Evolutionary conservation across 192 early-diverging fungal species (phyloP), one percentile per base, ranked within the genome.

Genomic region (Coemansia sp.): DNA sequence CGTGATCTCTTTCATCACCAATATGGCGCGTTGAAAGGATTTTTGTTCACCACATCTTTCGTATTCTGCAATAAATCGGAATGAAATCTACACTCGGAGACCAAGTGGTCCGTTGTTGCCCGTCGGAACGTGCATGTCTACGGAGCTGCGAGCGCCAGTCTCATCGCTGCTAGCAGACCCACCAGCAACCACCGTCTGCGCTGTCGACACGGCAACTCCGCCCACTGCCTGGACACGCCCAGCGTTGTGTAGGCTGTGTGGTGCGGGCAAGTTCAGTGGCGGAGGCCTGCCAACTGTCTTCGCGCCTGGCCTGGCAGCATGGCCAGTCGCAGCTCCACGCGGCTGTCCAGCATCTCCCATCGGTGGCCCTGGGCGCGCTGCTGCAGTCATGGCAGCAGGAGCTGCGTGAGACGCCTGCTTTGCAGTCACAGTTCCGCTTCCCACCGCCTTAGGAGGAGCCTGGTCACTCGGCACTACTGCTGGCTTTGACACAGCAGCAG

Each of bases 101-200:
- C 73, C 73, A 19, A 75, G 37, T n/a, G 67, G 55, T 8, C 67
- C 67, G 63, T 55, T 59, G 50, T 41, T 75, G 18, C 73, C 67
- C 29, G 67, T 34, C 24, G 73, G 73, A 9, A 75, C 73, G 22
- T 62, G 73, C 52, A 75, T 66, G 33, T 69, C 73, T 3, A 65
- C 63, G 10, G 67, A 65, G 17, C 55, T 54, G 34, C 41, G 58
- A 19, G 50, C 61, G 24, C 32, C 52, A 34, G 52, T 21, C n/a
- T 53, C 52, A 26, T 36, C 55, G 43, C 57, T 35, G 10, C 58
- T 48, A 26, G 57, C 54, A 34, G 57, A 24, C 15, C 39, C 26
- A 53, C 63, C 38, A 1, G 56, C 21, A n/a, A 22, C 15, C 9
- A 34, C 53, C 34, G 27, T 26, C 46, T 50, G 46, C 24, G 46